Evolutionary conservation across 192 early-diverging fungal genomes (phyloP), one percentile per base, ranked within the genome.

Genomic region (Globomyces pollinis-pini): DNA sequence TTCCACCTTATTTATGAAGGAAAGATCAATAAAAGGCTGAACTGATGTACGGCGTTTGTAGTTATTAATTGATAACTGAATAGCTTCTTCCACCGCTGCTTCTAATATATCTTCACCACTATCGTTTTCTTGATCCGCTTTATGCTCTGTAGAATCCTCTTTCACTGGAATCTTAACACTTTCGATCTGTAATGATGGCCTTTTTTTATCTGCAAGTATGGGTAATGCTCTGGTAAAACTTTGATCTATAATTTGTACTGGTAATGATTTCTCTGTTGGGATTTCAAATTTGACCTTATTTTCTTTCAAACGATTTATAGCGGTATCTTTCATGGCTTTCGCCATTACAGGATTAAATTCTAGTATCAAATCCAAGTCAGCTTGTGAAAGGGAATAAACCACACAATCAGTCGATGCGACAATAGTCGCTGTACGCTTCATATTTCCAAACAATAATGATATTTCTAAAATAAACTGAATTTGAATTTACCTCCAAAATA

Each of bases 401-500:
- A 52, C 36, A 49, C 66, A 68, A 21, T 41, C 23, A 11, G 66
- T 63, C 3, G 13, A 31, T 11, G 56, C 52, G 8, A 52, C 42
- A 7, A 68, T 61, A 1, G 60, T 50, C 2, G 66, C 66, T 26
- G 66, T 68, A 2, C 66, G 2, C 36, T 43, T 66, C 56, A 60
- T 32, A n/a, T 43, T 11, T 31, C 61, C 66, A 36, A 63, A 54
- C 1, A 68, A n/a, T 30, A 68, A 32, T 2, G 66, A 39, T 21
- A 68, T 68, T 39, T 68, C 66, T 57, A 26, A 4, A 1, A 5
- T 47, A 9, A 47, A 20, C 23, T 15, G 7, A 26, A 11, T 47
- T 13, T 26, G n/a, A n/a, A n/a, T n/a, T n/a, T 47, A 47, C 44
- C 44, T 1, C 68, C 68, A 35, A 69, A 69, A 34, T 66, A 67